These are phyloP conservation scores for Annulohypoxylon bovei DNA, from an alignment of 495 filamentous ascomycete genomes.

Conservation along the genomic window DNA sequence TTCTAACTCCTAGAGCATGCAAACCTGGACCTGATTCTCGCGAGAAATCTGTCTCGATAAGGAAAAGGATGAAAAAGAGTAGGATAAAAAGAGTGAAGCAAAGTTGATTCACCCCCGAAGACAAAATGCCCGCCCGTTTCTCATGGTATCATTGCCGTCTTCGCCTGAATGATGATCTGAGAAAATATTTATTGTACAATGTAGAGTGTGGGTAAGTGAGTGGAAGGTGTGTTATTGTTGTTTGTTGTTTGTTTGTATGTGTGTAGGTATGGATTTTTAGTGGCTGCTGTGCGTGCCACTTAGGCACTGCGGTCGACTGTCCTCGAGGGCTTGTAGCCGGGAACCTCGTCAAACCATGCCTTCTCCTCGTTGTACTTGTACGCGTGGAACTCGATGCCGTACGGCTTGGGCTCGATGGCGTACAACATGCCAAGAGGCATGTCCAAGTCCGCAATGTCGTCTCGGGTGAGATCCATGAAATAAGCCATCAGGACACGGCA, in stretches of 20 bases:
- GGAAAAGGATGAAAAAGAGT: constrained; percentile 3
- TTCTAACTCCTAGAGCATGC: constrained; percentile 35
- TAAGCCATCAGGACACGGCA: constrained; percentile 94
- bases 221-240: constrained; percentile 15
- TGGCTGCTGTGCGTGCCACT: background rate
- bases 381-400: constrained; percentile 95
- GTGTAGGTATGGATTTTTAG: background rate
- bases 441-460: constrained; percentile 92
- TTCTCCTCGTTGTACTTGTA: constrained; percentile 82
- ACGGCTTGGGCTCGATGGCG: constrained; percentile 95
- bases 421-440: constrained; percentile 93
- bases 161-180: constrained; percentile 23
- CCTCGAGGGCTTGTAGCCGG: constrained; percentile 74
- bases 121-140: constrained; percentile 26
- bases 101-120: constrained; percentile 1
- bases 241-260: background rate
- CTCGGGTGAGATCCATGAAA: constrained; percentile 88
- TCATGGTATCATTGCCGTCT: constrained; percentile 40
- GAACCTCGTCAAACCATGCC: constrained; percentile 84
- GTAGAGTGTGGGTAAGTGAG: constrained; percentile 9
- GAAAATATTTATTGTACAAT: constrained; percentile 29
- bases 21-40: constrained; percentile 7
- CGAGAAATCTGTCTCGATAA: constrained; percentile 1
- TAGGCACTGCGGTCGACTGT: constrained; percentile 56
- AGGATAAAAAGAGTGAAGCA: background rate